Evolutionary conservation across 768 basidiomycete species (phyloP).

Genomic region (Leccinum barrowsii): DNA sequence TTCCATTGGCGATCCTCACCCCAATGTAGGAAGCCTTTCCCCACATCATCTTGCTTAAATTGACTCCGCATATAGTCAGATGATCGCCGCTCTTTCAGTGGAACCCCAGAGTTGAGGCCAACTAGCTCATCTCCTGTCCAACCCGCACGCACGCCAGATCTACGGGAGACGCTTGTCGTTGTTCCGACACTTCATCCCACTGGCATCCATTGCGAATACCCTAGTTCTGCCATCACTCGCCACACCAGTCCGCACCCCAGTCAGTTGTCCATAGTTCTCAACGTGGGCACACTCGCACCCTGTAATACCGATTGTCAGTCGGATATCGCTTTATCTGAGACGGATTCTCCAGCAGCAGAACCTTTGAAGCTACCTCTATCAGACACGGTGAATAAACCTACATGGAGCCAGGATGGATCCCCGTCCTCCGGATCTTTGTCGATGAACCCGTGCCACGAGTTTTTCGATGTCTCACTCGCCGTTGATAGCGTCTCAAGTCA

Average conservation of each 20-base stretch:
- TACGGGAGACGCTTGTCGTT: not conserved
- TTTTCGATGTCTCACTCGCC: not conserved
- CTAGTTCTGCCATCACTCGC: constrained; percentile 1
- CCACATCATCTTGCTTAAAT: not conserved
- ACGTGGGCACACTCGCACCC: not conserved
- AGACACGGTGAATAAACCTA: constrained; percentile 19
- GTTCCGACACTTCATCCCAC: not conserved
- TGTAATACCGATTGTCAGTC: not conserved
- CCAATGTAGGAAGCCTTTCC: constrained; percentile 30
- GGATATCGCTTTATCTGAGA: constrained; percentile 15
- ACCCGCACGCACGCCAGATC: not conserved
- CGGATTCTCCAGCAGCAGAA: constrained; percentile 21
- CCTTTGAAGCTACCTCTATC: constrained; percentile 17
- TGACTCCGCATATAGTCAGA: constrained; percentile 13
- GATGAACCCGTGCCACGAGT: not conserved
- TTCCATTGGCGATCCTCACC: constrained; percentile 6
- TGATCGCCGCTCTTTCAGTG: not conserved
- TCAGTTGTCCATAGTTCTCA: not conserved
- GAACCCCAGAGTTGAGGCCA: constrained; percentile 13
- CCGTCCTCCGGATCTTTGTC: not conserved
- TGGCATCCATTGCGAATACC: not conserved
- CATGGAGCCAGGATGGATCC: not conserved
- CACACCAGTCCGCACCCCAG: not conserved
- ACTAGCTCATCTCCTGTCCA: constrained; percentile 12
- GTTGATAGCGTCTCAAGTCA: not conserved